Conservation (phyloP, 345 rosid genomes). For the Citrus inodora region DNA sequence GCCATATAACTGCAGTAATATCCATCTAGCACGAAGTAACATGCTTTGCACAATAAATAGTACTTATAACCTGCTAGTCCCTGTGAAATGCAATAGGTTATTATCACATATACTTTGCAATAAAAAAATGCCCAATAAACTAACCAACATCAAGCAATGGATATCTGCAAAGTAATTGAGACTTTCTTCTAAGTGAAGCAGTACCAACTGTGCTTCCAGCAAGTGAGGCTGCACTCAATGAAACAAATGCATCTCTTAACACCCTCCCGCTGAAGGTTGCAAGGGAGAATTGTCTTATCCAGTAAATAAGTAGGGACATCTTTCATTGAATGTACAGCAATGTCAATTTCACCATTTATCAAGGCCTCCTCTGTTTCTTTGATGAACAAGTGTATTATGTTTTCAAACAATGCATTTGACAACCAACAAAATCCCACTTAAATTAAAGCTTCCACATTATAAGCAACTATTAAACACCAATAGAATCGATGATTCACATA, state of each 20-base stretch:
- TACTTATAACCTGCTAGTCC: background rate
- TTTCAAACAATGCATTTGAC: background rate
- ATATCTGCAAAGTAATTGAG: too few relatives aligned
- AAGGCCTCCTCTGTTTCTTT: conserved; percentile 96
- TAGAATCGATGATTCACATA: conserved; percentile 1
- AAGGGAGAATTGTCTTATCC: conserved; percentile 75
- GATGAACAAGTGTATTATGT: conserved; percentile 51
- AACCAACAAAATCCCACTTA: background rate
- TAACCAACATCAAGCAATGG: too few relatives aligned
- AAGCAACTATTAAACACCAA: background rate
- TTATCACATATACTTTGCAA: too few relatives aligned
- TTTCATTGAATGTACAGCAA: conserved; percentile 98
- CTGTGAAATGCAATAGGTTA: conserved; percentile 34
- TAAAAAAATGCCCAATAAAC: too few relatives aligned
- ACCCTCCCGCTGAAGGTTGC: conserved; percentile 93
- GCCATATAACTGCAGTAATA: too few relatives aligned
- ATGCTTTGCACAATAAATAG: too few relatives aligned
- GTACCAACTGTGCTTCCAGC: too few relatives aligned
- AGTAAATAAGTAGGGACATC: conserved; percentile 96
- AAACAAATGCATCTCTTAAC: conserved; percentile 49
- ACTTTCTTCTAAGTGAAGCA: too few relatives aligned
- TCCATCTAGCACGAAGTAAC: background rate
- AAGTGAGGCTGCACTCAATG: too few relatives aligned
- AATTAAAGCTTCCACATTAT: background rate
- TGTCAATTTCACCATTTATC: conserved; percentile 78